phyloP scores from a whole-genome alignment of 1,139 yeast species.

The Candida tetrigidarum region DNA sequence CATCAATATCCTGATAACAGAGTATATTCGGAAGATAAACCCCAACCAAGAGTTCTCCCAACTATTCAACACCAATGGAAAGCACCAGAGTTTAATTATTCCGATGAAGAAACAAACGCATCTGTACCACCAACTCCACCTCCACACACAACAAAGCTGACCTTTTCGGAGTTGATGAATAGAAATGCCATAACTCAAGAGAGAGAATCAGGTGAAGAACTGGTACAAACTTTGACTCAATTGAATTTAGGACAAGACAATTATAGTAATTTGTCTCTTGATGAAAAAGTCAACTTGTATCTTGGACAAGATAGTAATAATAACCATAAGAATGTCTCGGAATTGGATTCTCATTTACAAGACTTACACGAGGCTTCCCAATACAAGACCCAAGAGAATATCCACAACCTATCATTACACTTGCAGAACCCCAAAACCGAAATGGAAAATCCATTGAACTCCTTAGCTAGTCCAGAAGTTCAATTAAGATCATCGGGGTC shows the following conservation, averaged over 20 bases:
- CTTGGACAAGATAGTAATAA: constrained; percentile 19
- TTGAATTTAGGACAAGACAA: constrained; percentile 27
- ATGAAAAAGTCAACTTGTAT: constrained; percentile 44
- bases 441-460: constrained; percentile 40
- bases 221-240: constrained; percentile 25
- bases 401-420: constrained; percentile 39
- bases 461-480: constrained; percentile 35
- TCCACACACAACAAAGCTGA: constrained; percentile 20
- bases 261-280: constrained; percentile 37
- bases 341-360: constrained; percentile 42
- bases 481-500: constrained; percentile 43
- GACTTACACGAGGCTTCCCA: constrained; percentile 33
- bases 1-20: constrained; percentile 35
- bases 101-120: constrained; percentile 13
- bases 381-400: constrained; percentile 35
- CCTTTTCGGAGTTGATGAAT: constrained; percentile 21
- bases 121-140: constrained; percentile 23
- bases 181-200: constrained; percentile 20
- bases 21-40: constrained; percentile 9
- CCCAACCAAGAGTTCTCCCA: background rate
- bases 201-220: constrained; percentile 21
- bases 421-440: constrained; percentile 30
- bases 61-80: constrained; percentile 16
- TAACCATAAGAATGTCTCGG: constrained; percentile 20
- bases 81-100: constrained; percentile 28